Evolutionary conservation across 345 rosid genomes (phyloP).

Genomic region (Aquilaria yunnanensis): DNA sequence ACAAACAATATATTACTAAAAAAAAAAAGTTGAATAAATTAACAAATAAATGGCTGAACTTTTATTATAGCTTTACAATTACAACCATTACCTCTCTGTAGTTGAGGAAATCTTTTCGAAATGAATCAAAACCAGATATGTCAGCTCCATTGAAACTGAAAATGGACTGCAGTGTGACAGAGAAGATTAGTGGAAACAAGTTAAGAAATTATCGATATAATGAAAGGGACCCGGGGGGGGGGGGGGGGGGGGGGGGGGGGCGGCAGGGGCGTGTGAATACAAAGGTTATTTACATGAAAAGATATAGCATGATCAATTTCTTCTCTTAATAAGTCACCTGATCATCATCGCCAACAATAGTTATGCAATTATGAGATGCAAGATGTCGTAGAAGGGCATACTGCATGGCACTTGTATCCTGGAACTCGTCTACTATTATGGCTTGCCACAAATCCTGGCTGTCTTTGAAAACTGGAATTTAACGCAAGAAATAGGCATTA

Average conservation of each 20-base stretch:
- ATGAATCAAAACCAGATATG: constrained; percentile 82
- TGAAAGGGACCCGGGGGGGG: background rate
- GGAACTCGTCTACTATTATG: constrained; percentile 87
- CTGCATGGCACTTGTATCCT: constrained; percentile 95
- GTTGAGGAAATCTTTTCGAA: constrained; percentile 72
- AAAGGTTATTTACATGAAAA: background rate
- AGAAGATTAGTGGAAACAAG: background rate
- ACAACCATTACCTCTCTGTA: constrained; percentile 61
- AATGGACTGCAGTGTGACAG: constrained; percentile 59
- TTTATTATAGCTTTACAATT: constrained; percentile 3
- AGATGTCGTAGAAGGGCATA: constrained; percentile 57
- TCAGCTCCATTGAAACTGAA: constrained; percentile 96
- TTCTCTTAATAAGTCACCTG: constrained; percentile 41
- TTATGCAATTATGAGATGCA: constrained; percentile 70
- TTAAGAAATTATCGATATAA: background rate
- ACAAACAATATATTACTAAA: no score
- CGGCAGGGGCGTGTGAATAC: background rate
- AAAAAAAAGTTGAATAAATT: constrained; percentile 1
- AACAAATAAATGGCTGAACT: background rate
- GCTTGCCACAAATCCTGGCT: constrained; percentile 79
- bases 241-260: background rate
- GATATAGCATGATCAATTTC: background rate
- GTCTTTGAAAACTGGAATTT: constrained; percentile 56
- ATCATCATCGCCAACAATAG: constrained; percentile 94
- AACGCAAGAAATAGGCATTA: constrained; percentile 13